These are phyloP conservation scores for Acacia pycnantha DNA, from an alignment of 331 rosid species.

Conservation along the genomic window DNA sequence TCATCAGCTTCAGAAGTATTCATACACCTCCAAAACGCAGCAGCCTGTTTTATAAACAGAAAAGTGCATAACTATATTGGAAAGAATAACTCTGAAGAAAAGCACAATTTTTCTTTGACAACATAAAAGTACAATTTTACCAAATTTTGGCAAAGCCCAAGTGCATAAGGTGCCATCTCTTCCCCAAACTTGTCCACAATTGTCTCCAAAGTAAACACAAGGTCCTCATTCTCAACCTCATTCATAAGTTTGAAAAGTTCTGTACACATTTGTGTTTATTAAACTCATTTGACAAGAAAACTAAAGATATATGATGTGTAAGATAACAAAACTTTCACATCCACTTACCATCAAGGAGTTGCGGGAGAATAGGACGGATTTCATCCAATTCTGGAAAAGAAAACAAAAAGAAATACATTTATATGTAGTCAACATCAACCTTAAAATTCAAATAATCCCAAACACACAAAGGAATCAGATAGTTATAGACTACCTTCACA, in stretches of 20 bases:
- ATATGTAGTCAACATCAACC: neutral
- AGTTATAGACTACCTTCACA: slow-evolving; percentile 58
- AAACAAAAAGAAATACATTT: neutral
- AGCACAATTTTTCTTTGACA: slow-evolving; percentile 3
- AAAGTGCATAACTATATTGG: neutral
- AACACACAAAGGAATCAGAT: neutral
- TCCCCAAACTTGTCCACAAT: slow-evolving; percentile 97
- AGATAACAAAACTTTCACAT: neutral
- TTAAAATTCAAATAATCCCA: slow-evolving; percentile 1
- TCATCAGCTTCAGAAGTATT: slow-evolving; percentile 89
- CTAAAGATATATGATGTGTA: neutral
- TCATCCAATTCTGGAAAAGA: slow-evolving; percentile 73
- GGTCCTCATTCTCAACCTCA: slow-evolving; percentile 97
- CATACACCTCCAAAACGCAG: slow-evolving; percentile 99
- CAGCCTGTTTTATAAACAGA: slow-evolving; percentile 53
- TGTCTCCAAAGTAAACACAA: slow-evolving; percentile 95
- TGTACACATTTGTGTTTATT: neutral
- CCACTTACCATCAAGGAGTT: slow-evolving; percentile 87
- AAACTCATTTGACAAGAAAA: neutral
- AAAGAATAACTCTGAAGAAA: slow-evolving; percentile 3
- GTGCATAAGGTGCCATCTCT: slow-evolving; percentile 98
- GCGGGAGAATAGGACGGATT: slow-evolving; percentile 91
- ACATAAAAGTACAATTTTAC: slow-evolving; percentile 44
- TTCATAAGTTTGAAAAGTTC: slow-evolving; percentile 70
- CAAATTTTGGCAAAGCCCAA: slow-evolving; percentile 89